These are phyloP conservation scores for Hygrophorus russula DNA, from an alignment of 768 basidiomycete genomes.

Conservation along the genomic window DNA sequence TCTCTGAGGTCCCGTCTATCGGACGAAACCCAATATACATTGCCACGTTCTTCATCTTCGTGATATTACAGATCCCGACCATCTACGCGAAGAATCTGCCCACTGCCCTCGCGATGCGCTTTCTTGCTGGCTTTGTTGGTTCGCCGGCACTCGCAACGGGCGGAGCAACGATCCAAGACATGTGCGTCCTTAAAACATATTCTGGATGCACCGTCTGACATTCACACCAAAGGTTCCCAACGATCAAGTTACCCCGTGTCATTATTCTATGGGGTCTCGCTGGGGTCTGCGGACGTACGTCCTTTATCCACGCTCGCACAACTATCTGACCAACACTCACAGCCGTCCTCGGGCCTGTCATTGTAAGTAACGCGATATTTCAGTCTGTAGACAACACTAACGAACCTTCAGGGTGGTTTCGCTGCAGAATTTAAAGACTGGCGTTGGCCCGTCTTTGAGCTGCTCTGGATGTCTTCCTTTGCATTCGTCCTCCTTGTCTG, in stretches of 20 bases:
- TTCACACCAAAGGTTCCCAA: conserved; percentile 6
- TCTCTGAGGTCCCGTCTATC: conserved; percentile 21
- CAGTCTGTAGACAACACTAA: neutral
- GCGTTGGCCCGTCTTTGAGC: conserved; percentile 23
- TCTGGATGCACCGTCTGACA: neutral
- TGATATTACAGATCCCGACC: conserved; percentile 22
- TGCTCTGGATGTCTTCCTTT: conserved; percentile 20
- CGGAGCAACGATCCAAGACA: conserved; percentile 1
- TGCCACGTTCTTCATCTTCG: conserved; percentile 18
- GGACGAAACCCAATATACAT: conserved; percentile 23
- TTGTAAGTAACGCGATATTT: conserved; percentile 3
- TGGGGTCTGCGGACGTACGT: conserved; percentile 15
- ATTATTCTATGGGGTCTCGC: conserved; percentile 8
- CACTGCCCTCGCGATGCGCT: conserved; percentile 21
- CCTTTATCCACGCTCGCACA: neutral
- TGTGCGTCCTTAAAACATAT: neutral
- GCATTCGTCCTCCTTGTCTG: conserved; percentile 17
- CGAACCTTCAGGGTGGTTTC: conserved; percentile 15
- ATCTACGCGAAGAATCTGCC: conserved; percentile 19
- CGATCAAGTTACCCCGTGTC: conserved; percentile 6
- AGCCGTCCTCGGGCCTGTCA: conserved; percentile 19
- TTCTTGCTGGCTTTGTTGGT: conserved; percentile 22
- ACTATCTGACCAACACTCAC: neutral
- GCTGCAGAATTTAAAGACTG: conserved; percentile 19
- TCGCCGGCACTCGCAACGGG: conserved; percentile 23